Conservation (phyloP, 441 rosid species). For the Metrosideros polymorpha region DNA sequence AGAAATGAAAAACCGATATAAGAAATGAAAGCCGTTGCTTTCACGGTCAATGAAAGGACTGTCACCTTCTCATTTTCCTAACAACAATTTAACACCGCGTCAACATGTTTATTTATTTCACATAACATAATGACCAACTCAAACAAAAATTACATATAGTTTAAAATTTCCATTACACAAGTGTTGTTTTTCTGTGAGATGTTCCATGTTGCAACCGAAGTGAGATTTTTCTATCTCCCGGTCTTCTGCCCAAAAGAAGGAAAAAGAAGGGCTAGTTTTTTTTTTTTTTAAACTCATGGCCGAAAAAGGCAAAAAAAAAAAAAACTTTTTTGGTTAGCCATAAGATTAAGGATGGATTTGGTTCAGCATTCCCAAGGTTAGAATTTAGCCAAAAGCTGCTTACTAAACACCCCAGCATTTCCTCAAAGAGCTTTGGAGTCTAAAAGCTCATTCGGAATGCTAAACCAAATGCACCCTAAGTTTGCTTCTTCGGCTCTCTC, state of each 20-base stretch:
- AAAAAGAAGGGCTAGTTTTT: background rate
- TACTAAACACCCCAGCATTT: no score
- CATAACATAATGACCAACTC: background rate
- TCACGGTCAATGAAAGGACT: no score
- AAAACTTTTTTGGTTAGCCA: background rate
- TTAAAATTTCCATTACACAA: background rate
- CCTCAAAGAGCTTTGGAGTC: no score
- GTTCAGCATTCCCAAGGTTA: no score
- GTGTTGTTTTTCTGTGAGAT: background rate
- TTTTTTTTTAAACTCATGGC: accelerated
- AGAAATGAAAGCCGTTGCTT: no score
- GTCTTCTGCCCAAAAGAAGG: background rate
- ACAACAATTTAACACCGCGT: background rate
- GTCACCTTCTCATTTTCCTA: no score
- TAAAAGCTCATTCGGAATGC: no score
- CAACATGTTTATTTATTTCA: background rate
- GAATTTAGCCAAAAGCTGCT: no score
- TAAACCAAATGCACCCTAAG: no score
- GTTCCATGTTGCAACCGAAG: background rate
- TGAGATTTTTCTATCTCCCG: background rate
- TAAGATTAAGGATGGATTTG: no score
- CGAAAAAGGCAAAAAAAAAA: background rate
- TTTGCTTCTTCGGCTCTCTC: background rate
- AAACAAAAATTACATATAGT: background rate
- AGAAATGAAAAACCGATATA: no score